These are phyloP conservation scores for Clonostachys chloroleuca DNA, from an alignment of 2,329 filamentous ascomycete species.

Conservation along the genomic window DNA sequence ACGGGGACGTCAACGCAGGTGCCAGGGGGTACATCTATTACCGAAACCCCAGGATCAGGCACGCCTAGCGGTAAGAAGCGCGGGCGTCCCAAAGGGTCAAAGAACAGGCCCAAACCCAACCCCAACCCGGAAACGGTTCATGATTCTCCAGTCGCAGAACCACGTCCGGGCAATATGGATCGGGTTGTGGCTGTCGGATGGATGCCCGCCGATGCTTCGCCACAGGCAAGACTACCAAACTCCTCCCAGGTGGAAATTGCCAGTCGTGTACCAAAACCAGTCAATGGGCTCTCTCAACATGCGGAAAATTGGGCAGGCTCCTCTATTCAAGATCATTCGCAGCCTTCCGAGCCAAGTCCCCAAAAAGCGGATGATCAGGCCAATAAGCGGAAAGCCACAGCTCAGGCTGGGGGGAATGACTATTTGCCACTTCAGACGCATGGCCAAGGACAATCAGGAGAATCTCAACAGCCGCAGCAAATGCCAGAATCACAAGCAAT, in stretches of 20 bases:
- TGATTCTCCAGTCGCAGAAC: neutral
- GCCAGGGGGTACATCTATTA: neutral
- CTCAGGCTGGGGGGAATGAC: too few relatives aligned
- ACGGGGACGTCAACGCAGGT: neutral
- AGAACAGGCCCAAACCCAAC: conserved; percentile 27
- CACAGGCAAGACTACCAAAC: neutral
- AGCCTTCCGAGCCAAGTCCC: too few relatives aligned
- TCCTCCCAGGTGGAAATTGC: too few relatives aligned
- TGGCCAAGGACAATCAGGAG: too few relatives aligned
- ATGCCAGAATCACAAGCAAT: too few relatives aligned
- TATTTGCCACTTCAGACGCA: too few relatives aligned
- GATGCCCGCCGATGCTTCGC: neutral
- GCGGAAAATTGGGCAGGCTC: conserved; percentile 2
- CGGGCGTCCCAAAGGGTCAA: conserved; percentile 40
- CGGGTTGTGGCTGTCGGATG: neutral
- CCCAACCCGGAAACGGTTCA: neutral
- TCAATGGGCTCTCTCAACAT: conserved; percentile 1
- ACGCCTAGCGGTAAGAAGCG: conserved; percentile 16
- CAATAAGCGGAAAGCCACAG: too few relatives aligned
- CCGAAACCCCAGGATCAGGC: conserved; percentile 4
- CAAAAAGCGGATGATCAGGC: too few relatives aligned
- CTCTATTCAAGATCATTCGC: too few relatives aligned
- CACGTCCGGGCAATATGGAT: too few relatives aligned
- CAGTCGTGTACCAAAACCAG: too few relatives aligned
- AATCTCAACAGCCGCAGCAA: too few relatives aligned